phyloP scores from a whole-genome alignment of 2,329 filamentous ascomycete species.

The Aquanectria penicillioides region DNA sequence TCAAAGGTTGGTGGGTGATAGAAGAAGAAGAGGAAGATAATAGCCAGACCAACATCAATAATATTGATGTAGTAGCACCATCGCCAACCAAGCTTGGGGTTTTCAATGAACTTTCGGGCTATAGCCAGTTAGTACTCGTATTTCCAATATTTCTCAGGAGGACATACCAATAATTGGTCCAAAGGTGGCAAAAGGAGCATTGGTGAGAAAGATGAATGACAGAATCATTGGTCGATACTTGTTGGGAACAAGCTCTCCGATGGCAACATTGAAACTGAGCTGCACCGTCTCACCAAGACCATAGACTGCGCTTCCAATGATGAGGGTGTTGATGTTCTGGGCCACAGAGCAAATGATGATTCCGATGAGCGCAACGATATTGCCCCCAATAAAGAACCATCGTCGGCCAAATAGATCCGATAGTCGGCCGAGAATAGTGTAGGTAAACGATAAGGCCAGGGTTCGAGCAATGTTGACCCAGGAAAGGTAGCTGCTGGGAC shows the following conservation, averaged over 20 bases:
- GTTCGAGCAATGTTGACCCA: slow-evolving; percentile 51
- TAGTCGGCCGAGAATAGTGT: slow-evolving; percentile 50
- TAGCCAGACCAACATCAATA: slow-evolving; percentile 47
- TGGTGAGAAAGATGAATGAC: slow-evolving; percentile 47
- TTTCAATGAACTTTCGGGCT: slow-evolving; percentile 48
- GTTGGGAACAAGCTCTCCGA: slow-evolving; percentile 55
- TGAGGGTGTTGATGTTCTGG: slow-evolving; percentile 47
- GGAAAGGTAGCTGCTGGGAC: slow-evolving; percentile 46
- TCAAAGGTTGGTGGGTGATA: slow-evolving; percentile 54
- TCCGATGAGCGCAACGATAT: slow-evolving; percentile 48
- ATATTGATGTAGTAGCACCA: slow-evolving; percentile 56
- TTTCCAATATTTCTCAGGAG: no score
- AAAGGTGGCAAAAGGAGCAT: slow-evolving; percentile 47
- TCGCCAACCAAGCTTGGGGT: slow-evolving; percentile 49
- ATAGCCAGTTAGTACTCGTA: slow-evolving; percentile 2
- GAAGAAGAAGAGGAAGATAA: slow-evolving; percentile 49
- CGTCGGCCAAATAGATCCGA: slow-evolving; percentile 52
- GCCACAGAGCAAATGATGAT: slow-evolving; percentile 49
- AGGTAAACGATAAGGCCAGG: slow-evolving; percentile 48
- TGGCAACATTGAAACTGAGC: slow-evolving; percentile 49
- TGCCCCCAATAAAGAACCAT: slow-evolving; percentile 53
- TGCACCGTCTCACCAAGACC: slow-evolving; percentile 50
- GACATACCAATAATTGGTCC: slow-evolving; percentile 49
- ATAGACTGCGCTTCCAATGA: slow-evolving; percentile 48
- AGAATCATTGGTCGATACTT: slow-evolving; percentile 50